A percentile compares a stretch with the other conserved stretches of the same genome.
These are phyloP conservation scores for Lipomyces starkeyi DNA, from an alignment of 805 yeast species.

Conservation along the genomic window DNA sequence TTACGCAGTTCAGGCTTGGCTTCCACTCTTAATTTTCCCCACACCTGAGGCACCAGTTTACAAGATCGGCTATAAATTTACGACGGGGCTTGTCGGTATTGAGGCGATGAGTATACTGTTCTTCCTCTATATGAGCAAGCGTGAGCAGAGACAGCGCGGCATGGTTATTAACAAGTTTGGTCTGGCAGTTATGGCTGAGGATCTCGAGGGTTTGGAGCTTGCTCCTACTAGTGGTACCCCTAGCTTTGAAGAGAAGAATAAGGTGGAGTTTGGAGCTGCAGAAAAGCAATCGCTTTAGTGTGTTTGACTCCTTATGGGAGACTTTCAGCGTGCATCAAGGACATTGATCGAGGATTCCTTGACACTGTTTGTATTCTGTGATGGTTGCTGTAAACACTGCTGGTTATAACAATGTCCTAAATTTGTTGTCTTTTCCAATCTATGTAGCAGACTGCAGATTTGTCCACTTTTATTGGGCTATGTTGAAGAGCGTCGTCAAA, in stretches of 20 bases:
- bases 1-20: slow-evolving; percentile 47
- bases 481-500: too few species aligned
- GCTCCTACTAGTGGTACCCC: slow-evolving; percentile 7
- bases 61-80: slow-evolving; percentile 38
- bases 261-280: background rate
- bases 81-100: slow-evolving; percentile 26
- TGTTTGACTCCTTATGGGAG: too few species aligned
- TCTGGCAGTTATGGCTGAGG: slow-evolving; percentile 28
- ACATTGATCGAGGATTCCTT: too few species aligned
- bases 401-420: background rate
- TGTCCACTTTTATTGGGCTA: too few species aligned
- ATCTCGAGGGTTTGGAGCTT: slow-evolving; percentile 14
- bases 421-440: too few species aligned
- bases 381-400: background rate
- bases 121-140: slow-evolving; percentile 23
- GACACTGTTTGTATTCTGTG: background rate
- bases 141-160: slow-evolving; percentile 13
- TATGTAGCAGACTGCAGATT: too few species aligned
- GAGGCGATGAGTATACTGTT: slow-evolving; percentile 26
- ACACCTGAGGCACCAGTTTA: slow-evolving; percentile 43
- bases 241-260: slow-evolving; percentile 36
- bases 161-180: slow-evolving; percentile 25
- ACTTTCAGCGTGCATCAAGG: too few species aligned
- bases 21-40: slow-evolving; percentile 52
- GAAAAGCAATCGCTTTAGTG: background rate